Percentiles rank a stretch among this genome's conserved stretches.
Conservation (phyloP, 345 rosid species). For the Syzygium aqueum region DNA sequence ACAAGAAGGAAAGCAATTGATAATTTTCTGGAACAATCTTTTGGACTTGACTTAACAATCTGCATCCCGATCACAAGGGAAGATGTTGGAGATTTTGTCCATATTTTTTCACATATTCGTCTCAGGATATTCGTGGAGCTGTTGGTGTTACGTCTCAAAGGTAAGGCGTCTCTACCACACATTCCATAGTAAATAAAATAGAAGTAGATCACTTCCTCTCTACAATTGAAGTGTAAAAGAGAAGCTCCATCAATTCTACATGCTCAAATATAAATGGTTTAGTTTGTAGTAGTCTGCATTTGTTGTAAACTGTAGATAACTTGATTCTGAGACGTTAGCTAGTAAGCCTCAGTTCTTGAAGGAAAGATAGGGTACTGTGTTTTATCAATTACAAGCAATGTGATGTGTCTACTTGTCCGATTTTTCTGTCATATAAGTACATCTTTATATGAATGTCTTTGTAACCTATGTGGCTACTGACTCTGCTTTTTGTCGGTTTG, state of each 20-base stretch:
- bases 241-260: background rate
- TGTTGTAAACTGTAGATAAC: background rate
- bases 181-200: background rate
- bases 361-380: background rate
- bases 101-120: conserved; percentile 75
- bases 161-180: conserved; percentile 14
- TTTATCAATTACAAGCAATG: background rate
- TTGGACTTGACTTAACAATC: conserved; percentile 33
- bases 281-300: background rate
- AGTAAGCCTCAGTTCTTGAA: background rate
- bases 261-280: background rate
- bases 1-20: conserved; percentile 52
- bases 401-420: background rate
- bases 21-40: conserved; percentile 43
- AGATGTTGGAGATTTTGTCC: conserved; percentile 77
- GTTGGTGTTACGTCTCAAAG: conserved; percentile 47
- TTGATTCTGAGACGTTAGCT: background rate
- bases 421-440: background rate
- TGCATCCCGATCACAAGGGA: conserved; percentile 44
- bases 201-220: background rate
- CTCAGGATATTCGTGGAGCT: conserved; percentile 71
- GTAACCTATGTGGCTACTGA: background rate
- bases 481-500: conserved; percentile 1
- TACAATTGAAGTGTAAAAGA: background rate
- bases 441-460: background rate